A percentile compares a stretch with the other conserved stretches of the same genome.
Evolutionary conservation across 768 basidiomycete genomes (phyloP).

Genomic region (Paxillus rubicundulus): DNA sequence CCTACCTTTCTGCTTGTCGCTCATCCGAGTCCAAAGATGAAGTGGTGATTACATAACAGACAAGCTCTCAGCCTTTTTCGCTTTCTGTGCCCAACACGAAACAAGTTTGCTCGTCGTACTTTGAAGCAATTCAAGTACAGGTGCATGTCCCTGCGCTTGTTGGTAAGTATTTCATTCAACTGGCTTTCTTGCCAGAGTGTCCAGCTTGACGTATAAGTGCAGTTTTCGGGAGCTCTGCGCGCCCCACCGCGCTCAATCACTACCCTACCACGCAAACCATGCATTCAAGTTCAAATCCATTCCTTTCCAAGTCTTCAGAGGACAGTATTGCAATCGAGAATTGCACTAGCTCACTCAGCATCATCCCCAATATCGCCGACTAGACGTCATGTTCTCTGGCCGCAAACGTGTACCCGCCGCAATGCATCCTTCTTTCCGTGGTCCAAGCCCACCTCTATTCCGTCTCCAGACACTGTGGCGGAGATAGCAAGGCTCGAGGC

Average conservation of each 20-base stretch:
- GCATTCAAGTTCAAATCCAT: conserved; percentile 11
- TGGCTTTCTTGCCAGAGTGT: background rate
- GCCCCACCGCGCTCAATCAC: conserved; percentile 17
- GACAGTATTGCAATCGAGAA: conserved; percentile 14
- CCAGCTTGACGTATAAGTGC: background rate
- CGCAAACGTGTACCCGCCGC: conserved; percentile 22
- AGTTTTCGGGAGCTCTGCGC: conserved; percentile 41
- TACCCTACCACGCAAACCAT: conserved; percentile 5
- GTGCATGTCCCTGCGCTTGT: conserved; percentile 11
- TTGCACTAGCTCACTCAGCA: conserved; percentile 1
- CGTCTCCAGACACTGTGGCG: conserved; percentile 65
- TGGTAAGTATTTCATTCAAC: conserved; percentile 4
- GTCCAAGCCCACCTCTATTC: conserved; percentile 42
- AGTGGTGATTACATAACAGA: conserved; percentile 16
- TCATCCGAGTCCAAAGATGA: conserved; percentile 19
- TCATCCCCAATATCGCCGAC: conserved; percentile 20
- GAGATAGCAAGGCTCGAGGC: conserved; percentile 73
- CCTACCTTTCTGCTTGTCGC: conserved; percentile 42
- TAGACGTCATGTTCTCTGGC: conserved; percentile 43
- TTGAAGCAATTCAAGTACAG: background rate
- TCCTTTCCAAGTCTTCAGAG: conserved; percentile 16
- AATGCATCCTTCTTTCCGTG: conserved; percentile 31
- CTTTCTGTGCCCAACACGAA: background rate
- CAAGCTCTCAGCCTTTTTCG: background rate
- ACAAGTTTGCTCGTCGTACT: too few relatives aligned